Evolutionary conservation across 2,329 filamentous ascomycete genomes (phyloP), one percentile per base, ranked within the genome.

Genomic region (Colletotrichum plurivorum): DNA sequence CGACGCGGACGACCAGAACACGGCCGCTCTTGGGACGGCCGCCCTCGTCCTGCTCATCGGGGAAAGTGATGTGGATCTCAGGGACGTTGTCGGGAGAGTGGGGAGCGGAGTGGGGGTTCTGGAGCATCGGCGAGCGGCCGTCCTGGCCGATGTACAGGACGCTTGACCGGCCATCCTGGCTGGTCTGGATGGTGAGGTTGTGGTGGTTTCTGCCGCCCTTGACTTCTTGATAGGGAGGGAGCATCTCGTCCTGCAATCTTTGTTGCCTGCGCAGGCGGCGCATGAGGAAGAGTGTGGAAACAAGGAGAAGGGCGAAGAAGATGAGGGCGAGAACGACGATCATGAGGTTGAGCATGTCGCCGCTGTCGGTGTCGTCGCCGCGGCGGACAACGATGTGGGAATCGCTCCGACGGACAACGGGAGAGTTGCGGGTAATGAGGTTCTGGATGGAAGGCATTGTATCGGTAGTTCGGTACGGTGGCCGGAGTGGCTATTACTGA

Each of bases 31-130:
- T 93, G 75, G 88, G 88, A 81, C 91, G 94, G 74, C 95, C 95
- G 63, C 89, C 84, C 73, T 94, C 93, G 77, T 98, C 95, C 74
- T 97, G 92, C 85, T 98, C 96, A 75, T 97, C 94, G 16, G 96
- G 96, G 85, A 99, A 98, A 43, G 96, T 98, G 81, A 99, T 97
- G 82, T 95, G 94, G 76, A 99, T 99, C 83, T 98, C 93, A 20
- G 96, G 96, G 31, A 98, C 88, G 73, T 93, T 92, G 80, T 89
- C 93, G n/a, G 93, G 92, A 53, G 92, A 93, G 75, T 92, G 85
- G 22, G 95, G 93, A 16, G 94, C 92, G 71, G 90, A 92, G 69
- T 88, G 85, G 39, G 93, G 92, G 81, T 93, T 93, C 72, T 90
- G 87, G 73, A 95, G 89, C 82, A 97, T 90, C 73, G 90, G 90